These are phyloP conservation scores for Blastobotrys parvus DNA, from an alignment of 805 yeast genomes.

Conservation along the genomic window DNA sequence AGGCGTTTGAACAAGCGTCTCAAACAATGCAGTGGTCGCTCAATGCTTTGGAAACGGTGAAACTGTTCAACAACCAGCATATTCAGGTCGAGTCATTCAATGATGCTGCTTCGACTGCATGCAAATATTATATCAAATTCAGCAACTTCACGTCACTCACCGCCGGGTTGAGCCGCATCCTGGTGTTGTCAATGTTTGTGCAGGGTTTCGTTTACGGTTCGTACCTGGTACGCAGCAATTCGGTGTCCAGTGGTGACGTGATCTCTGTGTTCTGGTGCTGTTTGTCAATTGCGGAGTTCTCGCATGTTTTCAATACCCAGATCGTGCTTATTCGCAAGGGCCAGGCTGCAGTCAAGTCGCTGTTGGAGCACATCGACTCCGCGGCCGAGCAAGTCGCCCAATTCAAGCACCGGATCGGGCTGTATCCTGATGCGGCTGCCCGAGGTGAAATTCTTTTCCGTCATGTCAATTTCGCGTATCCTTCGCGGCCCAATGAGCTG, in stretches of 20 bases:
- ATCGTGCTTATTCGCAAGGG: conserved; percentile 63
- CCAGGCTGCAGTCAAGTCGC: conserved; percentile 50
- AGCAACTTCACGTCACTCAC: conserved; percentile 43
- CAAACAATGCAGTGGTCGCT: conserved; percentile 65
- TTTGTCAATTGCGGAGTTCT: conserved; percentile 54
- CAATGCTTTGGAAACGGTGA: conserved; percentile 48
- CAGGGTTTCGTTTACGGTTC: conserved; percentile 93
- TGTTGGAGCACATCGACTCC: conserved; percentile 35
- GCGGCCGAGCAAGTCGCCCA: conserved; percentile 4
- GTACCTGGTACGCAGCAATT: conserved; percentile 45
- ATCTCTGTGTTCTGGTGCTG: conserved; percentile 82
- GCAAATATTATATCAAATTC: conserved; percentile 37
- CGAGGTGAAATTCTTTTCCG: conserved; percentile 2
- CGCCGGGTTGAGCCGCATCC: conserved; percentile 43
- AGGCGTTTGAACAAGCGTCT: conserved; percentile 45
- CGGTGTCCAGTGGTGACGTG: conserved; percentile 51
- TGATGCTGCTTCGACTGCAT: conserved; percentile 27
- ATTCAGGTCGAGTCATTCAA: conserved; percentile 42
- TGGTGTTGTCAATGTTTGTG: conserved; percentile 69
- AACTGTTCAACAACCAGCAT: conserved; percentile 48
- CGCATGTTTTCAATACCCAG: conserved; percentile 48
- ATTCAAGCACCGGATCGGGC: conserved; percentile 19
- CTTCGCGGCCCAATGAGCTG: conserved; percentile 41
- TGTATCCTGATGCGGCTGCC: conserved; percentile 13
- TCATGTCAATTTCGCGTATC: conserved; percentile 44